Percentiles rank a stretch among this genome's conserved stretches.
These are phyloP conservation scores for Fusarium sp. DNA, from an alignment of 2,329 filamentous ascomycete genomes.

Conservation along the genomic window DNA sequence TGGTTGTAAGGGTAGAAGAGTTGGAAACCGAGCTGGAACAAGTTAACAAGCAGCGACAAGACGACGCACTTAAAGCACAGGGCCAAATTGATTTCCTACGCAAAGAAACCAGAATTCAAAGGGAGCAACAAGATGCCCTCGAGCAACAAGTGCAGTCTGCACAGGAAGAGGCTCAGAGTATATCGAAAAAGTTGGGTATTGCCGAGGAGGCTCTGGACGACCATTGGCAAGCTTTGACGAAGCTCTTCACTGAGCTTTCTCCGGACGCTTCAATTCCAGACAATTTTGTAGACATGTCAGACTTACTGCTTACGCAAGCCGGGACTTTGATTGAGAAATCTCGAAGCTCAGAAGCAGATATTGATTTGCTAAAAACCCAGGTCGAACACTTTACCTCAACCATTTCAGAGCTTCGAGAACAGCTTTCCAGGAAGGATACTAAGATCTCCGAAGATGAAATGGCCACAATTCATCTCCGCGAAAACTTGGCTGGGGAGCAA, in stretches of 20 bases:
- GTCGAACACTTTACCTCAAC: conserved; percentile 68
- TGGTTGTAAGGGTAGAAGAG: conserved; percentile 74
- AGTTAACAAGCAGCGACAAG: conserved; percentile 66
- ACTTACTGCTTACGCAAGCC: conserved; percentile 67
- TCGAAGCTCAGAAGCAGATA: conserved; percentile 68
- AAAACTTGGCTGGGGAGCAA: conserved; percentile 64
- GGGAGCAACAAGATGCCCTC: conserved; percentile 68
- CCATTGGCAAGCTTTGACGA: conserved; percentile 66
- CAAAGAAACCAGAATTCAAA: conserved; percentile 68
- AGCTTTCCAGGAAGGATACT: conserved; percentile 66
- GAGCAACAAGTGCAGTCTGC: conserved; percentile 66
- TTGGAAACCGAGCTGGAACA: conserved; percentile 79
- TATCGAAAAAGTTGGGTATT: conserved; percentile 62
- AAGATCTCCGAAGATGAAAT: conserved; percentile 64
- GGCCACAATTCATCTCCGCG: conserved; percentile 62
- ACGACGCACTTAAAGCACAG: conserved; percentile 68
- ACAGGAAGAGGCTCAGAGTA: conserved; percentile 64
- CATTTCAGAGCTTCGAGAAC: conserved; percentile 65
- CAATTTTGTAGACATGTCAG: conserved; percentile 68
- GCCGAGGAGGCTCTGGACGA: conserved; percentile 64
- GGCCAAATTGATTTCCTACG: conserved; percentile 72
- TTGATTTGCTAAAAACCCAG: conserved; percentile 70
- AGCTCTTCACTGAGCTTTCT: conserved; percentile 68
- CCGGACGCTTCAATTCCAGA: conserved; percentile 64
- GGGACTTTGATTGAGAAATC: conserved; percentile 70